Evolutionary conservation across 2,329 filamentous ascomycete genomes (phyloP).

Genomic region (Grosmannia clavigera): DNA sequence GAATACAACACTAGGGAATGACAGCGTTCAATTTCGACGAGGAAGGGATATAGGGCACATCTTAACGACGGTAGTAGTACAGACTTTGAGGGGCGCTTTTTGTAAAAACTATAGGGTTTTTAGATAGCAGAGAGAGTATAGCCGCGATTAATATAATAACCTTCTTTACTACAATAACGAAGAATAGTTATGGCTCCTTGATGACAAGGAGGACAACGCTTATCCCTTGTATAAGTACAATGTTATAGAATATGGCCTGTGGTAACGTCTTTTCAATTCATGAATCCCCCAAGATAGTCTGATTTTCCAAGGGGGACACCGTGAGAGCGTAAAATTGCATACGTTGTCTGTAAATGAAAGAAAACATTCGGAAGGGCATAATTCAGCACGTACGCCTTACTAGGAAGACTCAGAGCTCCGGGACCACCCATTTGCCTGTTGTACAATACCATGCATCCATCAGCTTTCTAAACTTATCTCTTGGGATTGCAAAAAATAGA

Average conservation of each 20-base stretch:
- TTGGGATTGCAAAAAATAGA: not conserved
- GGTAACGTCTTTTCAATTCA: not conserved
- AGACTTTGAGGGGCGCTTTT: too few relatives aligned
- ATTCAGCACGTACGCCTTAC: conserved; percentile 26
- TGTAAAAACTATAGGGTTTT: too few relatives aligned
- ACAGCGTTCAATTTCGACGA: too few relatives aligned
- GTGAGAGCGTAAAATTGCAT: conserved; percentile 41
- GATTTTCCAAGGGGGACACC: conserved; percentile 46
- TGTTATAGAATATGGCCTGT: too few relatives aligned
- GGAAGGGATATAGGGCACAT: too few relatives aligned
- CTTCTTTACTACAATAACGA: too few relatives aligned
- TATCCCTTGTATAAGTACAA: not conserved
- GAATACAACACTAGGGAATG: too few relatives aligned
- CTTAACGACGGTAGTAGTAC: too few relatives aligned
- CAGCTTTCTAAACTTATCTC: not conserved
- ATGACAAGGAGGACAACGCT: not conserved
- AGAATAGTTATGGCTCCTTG: too few relatives aligned
- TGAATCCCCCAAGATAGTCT: conserved; percentile 31
- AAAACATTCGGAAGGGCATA: conserved; percentile 45
- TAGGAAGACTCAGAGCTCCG: conserved; percentile 9
- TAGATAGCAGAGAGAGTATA: too few relatives aligned
- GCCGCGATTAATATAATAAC: too few relatives aligned
- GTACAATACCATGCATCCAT: not conserved
- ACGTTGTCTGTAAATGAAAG: conserved; percentile 46
- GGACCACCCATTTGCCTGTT: conserved; percentile 8